phyloP scores from a whole-genome alignment of 805 yeast species.

The Starmerella asiatica region DNA sequence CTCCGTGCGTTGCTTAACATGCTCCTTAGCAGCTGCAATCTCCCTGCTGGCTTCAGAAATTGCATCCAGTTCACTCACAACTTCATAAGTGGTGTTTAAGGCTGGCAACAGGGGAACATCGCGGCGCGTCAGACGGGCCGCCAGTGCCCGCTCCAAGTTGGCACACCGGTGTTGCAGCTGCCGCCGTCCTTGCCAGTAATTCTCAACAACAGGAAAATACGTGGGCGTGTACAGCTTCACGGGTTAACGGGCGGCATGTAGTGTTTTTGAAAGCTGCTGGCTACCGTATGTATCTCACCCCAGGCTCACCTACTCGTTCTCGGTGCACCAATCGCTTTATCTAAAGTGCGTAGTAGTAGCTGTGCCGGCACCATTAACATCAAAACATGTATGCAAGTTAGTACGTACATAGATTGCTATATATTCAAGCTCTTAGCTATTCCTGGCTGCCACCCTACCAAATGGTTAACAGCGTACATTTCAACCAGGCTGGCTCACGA shows the following conservation, averaged over 20 bases:
- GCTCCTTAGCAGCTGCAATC: not conserved
- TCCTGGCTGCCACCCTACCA: too few relatives aligned
- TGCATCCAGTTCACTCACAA: not conserved
- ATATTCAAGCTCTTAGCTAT: too few relatives aligned
- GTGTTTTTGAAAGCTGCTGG: too few relatives aligned
- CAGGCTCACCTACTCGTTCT: too few relatives aligned
- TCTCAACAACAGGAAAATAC: constrained; percentile 1
- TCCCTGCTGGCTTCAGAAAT: not conserved
- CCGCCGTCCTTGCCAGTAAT: not conserved
- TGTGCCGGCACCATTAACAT: too few relatives aligned
- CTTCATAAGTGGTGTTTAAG: not conserved
- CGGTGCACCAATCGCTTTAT: too few relatives aligned
- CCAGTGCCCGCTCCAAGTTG: not conserved
- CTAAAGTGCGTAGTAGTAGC: too few relatives aligned
- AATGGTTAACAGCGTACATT: constrained; percentile 41
- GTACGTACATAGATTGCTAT: too few relatives aligned
- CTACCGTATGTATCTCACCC: too few relatives aligned
- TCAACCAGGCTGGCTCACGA: too few relatives aligned
- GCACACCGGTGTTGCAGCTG: not conserved
- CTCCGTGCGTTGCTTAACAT: not conserved
- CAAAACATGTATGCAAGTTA: too few relatives aligned
- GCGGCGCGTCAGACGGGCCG: not conserved
- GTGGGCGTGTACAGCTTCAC: constrained; percentile 3
- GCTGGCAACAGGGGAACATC: constrained; percentile 1
- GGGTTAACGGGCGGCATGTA: too few relatives aligned